Evolutionary conservation across 108 stramenopile genomes (phyloP).

Genomic region (Fragilaria radians): DNA sequence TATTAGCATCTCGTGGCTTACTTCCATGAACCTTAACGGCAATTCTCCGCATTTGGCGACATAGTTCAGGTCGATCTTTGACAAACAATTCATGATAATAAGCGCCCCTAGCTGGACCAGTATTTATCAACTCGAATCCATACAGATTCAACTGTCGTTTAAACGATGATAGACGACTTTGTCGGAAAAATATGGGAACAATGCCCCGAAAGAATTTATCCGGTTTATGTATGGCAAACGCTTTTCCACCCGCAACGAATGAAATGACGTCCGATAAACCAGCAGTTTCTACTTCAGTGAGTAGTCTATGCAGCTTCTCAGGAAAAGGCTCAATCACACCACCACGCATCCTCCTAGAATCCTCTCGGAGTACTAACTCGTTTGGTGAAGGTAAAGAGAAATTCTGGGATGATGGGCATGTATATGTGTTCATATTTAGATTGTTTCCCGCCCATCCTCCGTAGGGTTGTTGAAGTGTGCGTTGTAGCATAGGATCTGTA

Average conservation of each 20-base stretch:
- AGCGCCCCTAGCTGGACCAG: constrained; percentile 64
- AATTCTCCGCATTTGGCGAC: constrained; percentile 48
- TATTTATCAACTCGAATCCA: constrained; percentile 68
- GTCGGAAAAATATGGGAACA: constrained; percentile 86
- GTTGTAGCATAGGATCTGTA: background rate
- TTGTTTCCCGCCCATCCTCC: background rate
- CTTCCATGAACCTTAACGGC: constrained; percentile 35
- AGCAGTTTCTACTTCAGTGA: constrained; percentile 55
- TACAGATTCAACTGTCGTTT: constrained; percentile 94
- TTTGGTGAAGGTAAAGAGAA: constrained; percentile 25
- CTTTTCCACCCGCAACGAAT: constrained; percentile 52
- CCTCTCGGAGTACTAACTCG: constrained; percentile 29
- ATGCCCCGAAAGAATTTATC: constrained; percentile 63
- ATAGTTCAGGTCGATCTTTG: constrained; percentile 47
- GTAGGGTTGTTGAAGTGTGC: background rate
- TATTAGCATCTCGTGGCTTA: background rate
- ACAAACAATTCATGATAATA: constrained; percentile 82
- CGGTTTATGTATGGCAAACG: constrained; percentile 62
- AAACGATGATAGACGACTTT: constrained; percentile 80
- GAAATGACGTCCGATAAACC: constrained; percentile 60
- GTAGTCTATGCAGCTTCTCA: constrained; percentile 61
- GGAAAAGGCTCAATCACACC: constrained; percentile 56
- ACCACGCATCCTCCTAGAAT: constrained; percentile 38
- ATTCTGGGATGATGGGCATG: background rate
- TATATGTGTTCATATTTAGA: background rate